Evolutionary conservation across 1,284 basidiomycete species (phyloP).

Genomic region (Malassezia equina): DNA sequence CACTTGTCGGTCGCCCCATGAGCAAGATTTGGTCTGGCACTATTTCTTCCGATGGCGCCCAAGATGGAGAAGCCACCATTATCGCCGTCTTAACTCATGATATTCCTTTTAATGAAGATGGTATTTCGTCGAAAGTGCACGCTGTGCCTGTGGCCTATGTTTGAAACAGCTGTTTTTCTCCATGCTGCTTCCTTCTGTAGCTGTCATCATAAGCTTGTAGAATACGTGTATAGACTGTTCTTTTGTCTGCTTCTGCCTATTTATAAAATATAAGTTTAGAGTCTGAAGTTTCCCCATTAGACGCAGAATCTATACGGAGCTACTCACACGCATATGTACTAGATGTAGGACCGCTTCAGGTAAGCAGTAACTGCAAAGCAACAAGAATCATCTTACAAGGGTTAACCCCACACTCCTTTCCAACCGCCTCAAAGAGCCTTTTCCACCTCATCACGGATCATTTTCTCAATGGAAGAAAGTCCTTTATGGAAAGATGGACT

Average conservation of each 20-base stretch:
- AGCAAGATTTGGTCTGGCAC: neutral
- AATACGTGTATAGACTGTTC: no score
- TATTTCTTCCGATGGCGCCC: neutral
- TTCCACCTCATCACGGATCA: neutral
- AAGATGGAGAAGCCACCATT: neutral
- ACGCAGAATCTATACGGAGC: neutral
- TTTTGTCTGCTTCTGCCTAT: neutral
- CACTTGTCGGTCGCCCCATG: neutral
- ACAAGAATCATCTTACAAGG: neutral
- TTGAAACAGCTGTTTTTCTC: neutral
- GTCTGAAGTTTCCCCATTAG: neutral
- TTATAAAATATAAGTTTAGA: neutral
- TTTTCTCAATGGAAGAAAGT: neutral
- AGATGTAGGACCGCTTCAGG: neutral
- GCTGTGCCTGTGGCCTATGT: neutral
- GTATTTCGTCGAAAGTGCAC: neutral
- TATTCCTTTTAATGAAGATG: neutral
- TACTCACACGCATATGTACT: neutral
- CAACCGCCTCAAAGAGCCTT: neutral
- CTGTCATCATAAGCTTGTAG: no score
- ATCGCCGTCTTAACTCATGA: neutral
- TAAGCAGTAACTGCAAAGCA: neutral
- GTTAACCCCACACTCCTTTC: neutral
- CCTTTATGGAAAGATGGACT: constrained; percentile 5
- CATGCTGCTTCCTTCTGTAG: neutral